Percentiles rank a stretch among this genome's conserved stretches.
These are phyloP conservation scores for Castanea sativa DNA, from an alignment of 306 rosid species.

Conservation along the genomic window DNA sequence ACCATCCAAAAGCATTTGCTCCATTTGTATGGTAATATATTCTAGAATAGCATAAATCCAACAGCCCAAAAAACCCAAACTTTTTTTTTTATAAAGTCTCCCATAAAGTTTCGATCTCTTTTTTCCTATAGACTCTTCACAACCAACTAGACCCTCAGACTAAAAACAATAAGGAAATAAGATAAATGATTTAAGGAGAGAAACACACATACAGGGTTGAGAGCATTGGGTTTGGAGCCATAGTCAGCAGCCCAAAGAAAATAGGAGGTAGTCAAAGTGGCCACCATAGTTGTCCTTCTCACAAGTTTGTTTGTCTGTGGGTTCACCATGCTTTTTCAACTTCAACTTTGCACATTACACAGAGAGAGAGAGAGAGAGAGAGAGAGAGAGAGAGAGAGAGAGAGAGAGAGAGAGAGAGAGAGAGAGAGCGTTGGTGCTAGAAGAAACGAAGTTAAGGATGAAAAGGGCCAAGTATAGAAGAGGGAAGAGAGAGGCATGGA, in stretches of 20 bases:
- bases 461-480: no score
- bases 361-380: no score
- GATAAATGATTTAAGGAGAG: not conserved
- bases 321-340: no score
- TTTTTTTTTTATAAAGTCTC: not conserved
- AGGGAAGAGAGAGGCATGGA: no score
- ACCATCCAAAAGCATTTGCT: not conserved
- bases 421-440: no score
- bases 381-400: conserved; percentile 5
- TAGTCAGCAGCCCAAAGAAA: conserved; percentile 88
- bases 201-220: conserved; percentile 64
- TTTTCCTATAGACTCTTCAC: not conserved
- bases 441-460: no score
- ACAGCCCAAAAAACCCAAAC: not conserved
- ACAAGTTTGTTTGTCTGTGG: not conserved
- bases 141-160: not conserved
- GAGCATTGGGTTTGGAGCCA: conserved; percentile 75
- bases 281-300: conserved; percentile 61
- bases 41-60: not conserved
- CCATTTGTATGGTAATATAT: not conserved
- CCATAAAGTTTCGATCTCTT: not conserved
- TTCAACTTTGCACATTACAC: no score
- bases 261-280: conserved; percentile 72
- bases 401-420: conserved; percentile 5
- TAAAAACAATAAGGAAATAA: not conserved